Evolutionary conservation across 495 filamentous ascomycete genomes (phyloP).

Genomic region (Alectoria sarmentosa): DNA sequence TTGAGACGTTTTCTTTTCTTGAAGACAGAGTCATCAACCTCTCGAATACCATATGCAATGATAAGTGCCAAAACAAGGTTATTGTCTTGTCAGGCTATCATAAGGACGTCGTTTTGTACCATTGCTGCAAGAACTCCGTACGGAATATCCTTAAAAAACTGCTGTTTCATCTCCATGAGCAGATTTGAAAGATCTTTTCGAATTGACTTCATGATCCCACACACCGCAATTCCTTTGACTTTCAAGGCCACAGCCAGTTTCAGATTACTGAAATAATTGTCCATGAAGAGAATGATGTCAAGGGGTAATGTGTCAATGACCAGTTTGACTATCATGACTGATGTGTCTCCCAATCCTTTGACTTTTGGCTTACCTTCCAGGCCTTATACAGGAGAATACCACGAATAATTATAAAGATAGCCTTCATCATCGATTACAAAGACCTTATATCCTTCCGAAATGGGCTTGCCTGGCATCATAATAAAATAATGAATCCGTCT

Average conservation of each 20-base stretch:
- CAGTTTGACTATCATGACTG: neutral
- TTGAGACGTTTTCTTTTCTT: neutral
- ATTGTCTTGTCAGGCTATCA: too few relatives aligned
- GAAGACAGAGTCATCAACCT: neutral
- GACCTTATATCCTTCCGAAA: neutral
- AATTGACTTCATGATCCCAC: too few relatives aligned
- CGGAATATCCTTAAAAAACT: too few relatives aligned
- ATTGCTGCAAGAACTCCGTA: too few relatives aligned
- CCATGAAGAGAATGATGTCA: neutral
- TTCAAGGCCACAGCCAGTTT: neutral
- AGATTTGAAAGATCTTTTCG: too few relatives aligned
- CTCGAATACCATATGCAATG: neutral
- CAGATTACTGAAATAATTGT: neutral
- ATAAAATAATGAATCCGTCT: neutral
- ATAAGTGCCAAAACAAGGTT: too few relatives aligned
- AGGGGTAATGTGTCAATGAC: neutral
- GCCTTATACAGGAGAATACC: too few relatives aligned
- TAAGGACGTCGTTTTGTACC: too few relatives aligned
- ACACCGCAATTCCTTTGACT: too few relatives aligned
- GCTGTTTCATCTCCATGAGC: too few relatives aligned
- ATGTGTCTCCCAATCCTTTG: neutral
- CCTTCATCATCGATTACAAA: neutral
- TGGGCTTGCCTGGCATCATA: neutral
- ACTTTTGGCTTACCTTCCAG: too few relatives aligned
- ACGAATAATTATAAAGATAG: neutral